Percentiles rank a stretch among this genome's conserved stretches.
phyloP scores from a whole-genome alignment of 139 green algal species.

The Picochlorum sp. region DNA sequence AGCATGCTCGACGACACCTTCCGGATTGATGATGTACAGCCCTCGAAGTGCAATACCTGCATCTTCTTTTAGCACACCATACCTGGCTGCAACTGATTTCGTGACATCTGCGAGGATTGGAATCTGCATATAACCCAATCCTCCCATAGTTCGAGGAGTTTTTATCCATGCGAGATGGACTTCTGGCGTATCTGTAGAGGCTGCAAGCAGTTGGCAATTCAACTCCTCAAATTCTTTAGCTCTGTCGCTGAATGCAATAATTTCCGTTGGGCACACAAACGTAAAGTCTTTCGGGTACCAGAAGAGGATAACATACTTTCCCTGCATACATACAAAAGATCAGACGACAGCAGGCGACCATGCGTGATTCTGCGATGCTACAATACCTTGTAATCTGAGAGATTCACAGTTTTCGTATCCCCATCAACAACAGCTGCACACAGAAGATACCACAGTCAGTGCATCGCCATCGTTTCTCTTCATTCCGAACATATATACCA shows the following conservation, averaged over 20 bases:
- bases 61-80: constrained; percentile 65
- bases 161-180: constrained; percentile 77
- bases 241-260: constrained; percentile 76
- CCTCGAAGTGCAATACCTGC: constrained; percentile 70
- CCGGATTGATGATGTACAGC: constrained; percentile 84
- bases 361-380: too few relatives aligned
- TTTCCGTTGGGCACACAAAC: constrained; percentile 64
- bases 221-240: constrained; percentile 73
- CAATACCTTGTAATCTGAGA: constrained; percentile 45
- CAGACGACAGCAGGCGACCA: too few relatives aligned
- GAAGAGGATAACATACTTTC: constrained; percentile 59
- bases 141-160: constrained; percentile 57
- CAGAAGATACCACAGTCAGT: background rate
- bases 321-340: background rate
- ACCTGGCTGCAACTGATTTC: constrained; percentile 52
- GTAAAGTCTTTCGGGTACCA: constrained; percentile 59
- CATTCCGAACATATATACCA: background rate
- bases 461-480: background rate
- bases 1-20: constrained; percentile 84
- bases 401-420: constrained; percentile 45
- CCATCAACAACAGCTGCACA: constrained; percentile 55
- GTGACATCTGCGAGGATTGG: constrained; percentile 72
- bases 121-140: constrained; percentile 74
- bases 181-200: constrained; percentile 73
- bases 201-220: constrained; percentile 67